phyloP scores from a whole-genome alignment of 306 rosid genomes.

The Cucumis hystrix region DNA sequence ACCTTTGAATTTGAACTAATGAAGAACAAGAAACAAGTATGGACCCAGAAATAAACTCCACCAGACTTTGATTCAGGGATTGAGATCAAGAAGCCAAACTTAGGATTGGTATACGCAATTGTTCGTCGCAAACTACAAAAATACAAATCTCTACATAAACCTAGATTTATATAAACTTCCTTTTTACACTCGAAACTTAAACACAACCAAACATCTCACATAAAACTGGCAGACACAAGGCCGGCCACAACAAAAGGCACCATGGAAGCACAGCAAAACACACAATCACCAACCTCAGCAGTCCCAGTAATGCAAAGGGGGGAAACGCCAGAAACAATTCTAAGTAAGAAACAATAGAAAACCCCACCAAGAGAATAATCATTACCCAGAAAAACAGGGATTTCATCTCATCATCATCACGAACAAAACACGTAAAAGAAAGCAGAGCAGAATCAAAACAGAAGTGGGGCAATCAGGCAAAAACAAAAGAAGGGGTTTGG shows the following conservation, averaged over 20 bases:
- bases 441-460: neutral
- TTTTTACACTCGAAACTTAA: neutral
- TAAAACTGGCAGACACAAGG: neutral
- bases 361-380: neutral
- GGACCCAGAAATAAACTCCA: neutral
- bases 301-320: neutral
- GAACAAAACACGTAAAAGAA: neutral
- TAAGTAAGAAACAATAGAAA: neutral
- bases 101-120: neutral
- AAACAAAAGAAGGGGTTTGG: neutral
- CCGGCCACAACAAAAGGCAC: neutral
- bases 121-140: neutral
- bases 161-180: neutral
- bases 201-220: neutral
- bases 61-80: neutral
- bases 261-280: neutral
- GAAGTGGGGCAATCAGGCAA: neutral
- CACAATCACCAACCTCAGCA: neutral
- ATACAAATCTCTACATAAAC: neutral
- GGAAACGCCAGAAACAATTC: neutral
- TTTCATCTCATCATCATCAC: neutral
- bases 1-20: neutral
- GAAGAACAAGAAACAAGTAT: neutral
- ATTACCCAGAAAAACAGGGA: neutral
- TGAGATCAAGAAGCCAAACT: neutral